Evolutionary conservation across 192 early-diverging fungal species (phyloP).

Genomic region (Physocladia obscura): DNA sequence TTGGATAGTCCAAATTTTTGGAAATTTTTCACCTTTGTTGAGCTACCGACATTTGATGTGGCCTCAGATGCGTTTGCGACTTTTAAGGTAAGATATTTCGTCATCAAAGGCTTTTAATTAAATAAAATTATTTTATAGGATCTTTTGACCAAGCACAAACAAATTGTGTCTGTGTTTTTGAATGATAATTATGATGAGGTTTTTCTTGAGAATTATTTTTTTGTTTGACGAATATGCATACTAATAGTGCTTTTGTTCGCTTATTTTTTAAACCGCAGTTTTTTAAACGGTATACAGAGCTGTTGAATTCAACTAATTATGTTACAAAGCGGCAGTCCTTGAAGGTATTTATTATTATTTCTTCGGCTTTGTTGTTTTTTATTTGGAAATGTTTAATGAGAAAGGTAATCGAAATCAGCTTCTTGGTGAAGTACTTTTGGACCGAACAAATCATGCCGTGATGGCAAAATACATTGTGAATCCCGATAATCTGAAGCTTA

Average conservation of each 20-base stretch:
- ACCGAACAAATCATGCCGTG: slow-evolving; percentile 89
- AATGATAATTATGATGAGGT: slow-evolving; percentile 83
- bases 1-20: slow-evolving; percentile 86
- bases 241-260: slow-evolving; percentile 24
- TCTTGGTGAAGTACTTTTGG: slow-evolving; percentile 94
- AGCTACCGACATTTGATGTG: slow-evolving; percentile 96
- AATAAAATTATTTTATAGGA: slow-evolving; percentile 71
- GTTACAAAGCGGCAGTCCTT: slow-evolving; percentile 97
- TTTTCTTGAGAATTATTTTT: background rate
- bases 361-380: background rate
- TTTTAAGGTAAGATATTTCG: slow-evolving; percentile 86
- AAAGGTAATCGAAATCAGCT: slow-evolving; percentile 67
- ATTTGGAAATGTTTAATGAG: too few species aligned
- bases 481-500: slow-evolving; percentile 91
- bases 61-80: slow-evolving; percentile 97
- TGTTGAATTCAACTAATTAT: slow-evolving; percentile 90
- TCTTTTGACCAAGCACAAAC: slow-evolving; percentile 91
- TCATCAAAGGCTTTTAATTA: too few species aligned
- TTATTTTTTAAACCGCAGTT: slow-evolving; percentile 48
- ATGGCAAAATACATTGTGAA: slow-evolving; percentile 94
- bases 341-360: slow-evolving; percentile 63
- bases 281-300: slow-evolving; percentile 81
- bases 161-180: slow-evolving; percentile 85
- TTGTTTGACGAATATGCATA: slow-evolving; percentile 40
- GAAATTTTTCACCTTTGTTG: slow-evolving; percentile 94